These are phyloP conservation scores for Acanthamoeba comandoni DNA, from an alignment of 208 protist species.

Conservation along the genomic window DNA sequence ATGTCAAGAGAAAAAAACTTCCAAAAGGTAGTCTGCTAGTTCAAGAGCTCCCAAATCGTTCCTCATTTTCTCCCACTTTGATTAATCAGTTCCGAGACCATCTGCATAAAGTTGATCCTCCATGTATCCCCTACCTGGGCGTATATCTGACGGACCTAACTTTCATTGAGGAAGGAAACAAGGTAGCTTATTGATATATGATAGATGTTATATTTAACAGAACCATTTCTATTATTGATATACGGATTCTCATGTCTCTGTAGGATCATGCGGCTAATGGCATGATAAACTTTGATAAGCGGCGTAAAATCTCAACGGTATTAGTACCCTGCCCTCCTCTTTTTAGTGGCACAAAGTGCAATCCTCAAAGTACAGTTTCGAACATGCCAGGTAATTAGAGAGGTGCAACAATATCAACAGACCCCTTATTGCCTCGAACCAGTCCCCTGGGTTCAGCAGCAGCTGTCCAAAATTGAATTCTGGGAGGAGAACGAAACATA, in stretches of 20 bases:
- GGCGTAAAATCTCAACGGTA: conserved; percentile 18
- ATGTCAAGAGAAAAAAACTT: conserved; percentile 62
- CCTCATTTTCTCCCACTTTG: neutral
- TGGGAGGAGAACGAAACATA: conserved; percentile 68
- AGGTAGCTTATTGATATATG: neutral
- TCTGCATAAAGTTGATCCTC: conserved; percentile 61
- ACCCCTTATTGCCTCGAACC: conserved; percentile 67
- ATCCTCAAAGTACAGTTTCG: too few species aligned
- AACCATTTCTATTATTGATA: too few species aligned
- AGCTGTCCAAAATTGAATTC: conserved; percentile 39
- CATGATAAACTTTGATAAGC: conserved; percentile 79
- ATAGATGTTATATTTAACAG: too few species aligned
- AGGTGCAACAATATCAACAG: conserved; percentile 77
- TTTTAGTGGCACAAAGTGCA: too few species aligned
- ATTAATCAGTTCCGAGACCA: conserved; percentile 27
- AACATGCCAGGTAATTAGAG: conserved; percentile 38
- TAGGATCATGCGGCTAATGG: neutral
- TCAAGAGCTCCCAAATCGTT: neutral
- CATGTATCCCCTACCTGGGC: conserved; percentile 79
- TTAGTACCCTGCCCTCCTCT: too few species aligned
- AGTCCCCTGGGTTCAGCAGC: conserved; percentile 7
- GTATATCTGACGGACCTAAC: conserved; percentile 70
- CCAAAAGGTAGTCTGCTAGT: conserved; percentile 16
- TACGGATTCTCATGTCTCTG: too few species aligned
- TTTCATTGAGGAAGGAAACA: conserved; percentile 75